phyloP scores from a whole-genome alignment of 345 rosid genomes.

The Microcos paniculata region DNA sequence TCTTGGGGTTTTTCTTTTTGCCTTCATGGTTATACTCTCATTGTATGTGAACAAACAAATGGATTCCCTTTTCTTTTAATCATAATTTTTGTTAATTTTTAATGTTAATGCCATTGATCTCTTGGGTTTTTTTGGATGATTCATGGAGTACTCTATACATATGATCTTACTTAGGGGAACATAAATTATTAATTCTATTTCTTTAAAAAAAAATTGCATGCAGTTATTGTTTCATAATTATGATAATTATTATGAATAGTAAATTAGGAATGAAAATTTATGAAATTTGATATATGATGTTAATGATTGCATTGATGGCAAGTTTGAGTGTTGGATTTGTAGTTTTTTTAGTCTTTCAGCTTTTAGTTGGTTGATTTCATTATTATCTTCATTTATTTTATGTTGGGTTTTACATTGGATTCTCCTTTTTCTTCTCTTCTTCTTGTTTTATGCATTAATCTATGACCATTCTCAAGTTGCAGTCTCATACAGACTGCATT shows the following conservation, averaged over 20 bases:
- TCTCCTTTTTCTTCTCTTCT: neutral
- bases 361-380: neutral
- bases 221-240: too few species aligned
- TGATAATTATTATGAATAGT: neutral
- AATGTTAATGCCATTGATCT: neutral
- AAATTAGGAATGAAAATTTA: neutral
- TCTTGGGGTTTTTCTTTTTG: neutral
- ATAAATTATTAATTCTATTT: too few species aligned
- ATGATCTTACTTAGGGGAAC: neutral
- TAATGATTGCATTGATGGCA: neutral
- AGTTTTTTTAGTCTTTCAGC: neutral
- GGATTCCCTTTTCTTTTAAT: neutral
- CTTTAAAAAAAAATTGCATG: too few species aligned
- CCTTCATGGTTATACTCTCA: constrained; percentile 8
- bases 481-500: neutral
- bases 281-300: neutral
- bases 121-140: neutral
- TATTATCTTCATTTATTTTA: neutral
- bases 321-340: neutral
- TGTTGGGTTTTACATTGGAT: constrained; percentile 20
- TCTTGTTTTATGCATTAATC: neutral
- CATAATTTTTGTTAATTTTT: neutral
- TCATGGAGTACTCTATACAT: neutral
- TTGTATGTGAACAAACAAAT: neutral
- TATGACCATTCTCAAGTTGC: neutral